Conservation (phyloP, 2,329 filamentous ascomycete genomes). For the Phialocephala subalpina region DNA sequence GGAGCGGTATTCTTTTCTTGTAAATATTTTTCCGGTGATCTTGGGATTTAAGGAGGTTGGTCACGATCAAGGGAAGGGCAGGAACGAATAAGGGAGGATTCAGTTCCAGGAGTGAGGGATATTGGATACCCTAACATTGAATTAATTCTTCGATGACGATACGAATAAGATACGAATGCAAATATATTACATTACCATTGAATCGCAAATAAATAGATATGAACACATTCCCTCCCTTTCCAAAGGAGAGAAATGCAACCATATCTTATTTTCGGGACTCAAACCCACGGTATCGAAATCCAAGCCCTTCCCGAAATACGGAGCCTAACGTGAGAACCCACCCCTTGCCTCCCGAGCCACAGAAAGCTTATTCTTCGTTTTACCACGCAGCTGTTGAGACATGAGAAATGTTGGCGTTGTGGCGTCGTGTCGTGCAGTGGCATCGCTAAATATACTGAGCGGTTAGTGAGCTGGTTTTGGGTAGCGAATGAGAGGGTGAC, state of each 20-base stretch:
- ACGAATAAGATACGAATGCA: neutral
- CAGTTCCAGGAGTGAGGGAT: constrained; percentile 1
- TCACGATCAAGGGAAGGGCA: neutral
- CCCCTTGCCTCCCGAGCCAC: neutral
- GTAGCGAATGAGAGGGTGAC: neutral
- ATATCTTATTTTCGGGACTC: too few relatives aligned
- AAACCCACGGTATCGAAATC: neutral
- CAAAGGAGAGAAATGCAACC: neutral
- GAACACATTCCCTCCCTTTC: neutral
- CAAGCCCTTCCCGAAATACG: neutral
- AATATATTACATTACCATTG: constrained; percentile 1
- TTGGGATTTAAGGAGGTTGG: neutral
- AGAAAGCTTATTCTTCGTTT: constrained; percentile 9
- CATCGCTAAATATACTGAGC: constrained; percentile 2
- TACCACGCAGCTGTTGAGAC: neutral
- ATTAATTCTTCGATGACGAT: constrained; percentile 5
- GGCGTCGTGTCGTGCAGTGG: neutral
- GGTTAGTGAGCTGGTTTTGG: neutral
- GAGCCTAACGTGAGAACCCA: neutral
- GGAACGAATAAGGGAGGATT: neutral
- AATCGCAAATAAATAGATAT: neutral
- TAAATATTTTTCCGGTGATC: neutral
- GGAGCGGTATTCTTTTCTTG: neutral
- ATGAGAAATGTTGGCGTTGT: neutral
- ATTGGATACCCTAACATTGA: neutral